Conservation (phyloP, 352 stramenopile genomes). For the Saprolegnia parasitica region DNA sequence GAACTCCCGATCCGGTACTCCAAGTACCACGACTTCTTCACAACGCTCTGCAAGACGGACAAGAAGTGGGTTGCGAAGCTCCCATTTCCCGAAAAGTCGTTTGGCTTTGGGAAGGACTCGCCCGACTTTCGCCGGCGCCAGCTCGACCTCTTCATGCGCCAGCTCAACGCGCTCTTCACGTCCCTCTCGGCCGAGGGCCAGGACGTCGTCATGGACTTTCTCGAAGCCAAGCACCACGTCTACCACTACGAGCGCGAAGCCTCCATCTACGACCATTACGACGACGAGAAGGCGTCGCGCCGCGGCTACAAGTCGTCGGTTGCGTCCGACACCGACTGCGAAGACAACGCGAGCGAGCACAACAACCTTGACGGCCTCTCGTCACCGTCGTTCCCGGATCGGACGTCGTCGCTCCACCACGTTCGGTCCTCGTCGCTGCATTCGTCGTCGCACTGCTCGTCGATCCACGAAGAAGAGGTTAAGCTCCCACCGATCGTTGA, state of each 20-base stretch:
- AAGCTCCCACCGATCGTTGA: not conserved
- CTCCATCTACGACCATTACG: slow-evolving; percentile 11
- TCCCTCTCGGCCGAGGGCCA: slow-evolving; percentile 1
- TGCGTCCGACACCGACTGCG: not conserved
- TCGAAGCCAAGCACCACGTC: slow-evolving; percentile 11
- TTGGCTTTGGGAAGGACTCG: slow-evolving; percentile 25
- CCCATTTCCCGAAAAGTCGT: slow-evolving; percentile 24
- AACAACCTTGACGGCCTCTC: not conserved
- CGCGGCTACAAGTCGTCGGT: slow-evolving; percentile 11
- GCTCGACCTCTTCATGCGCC: slow-evolving; percentile 22
- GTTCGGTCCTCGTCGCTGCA: not conserved
- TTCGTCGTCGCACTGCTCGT: slow-evolving; percentile 11
- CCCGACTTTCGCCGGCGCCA: slow-evolving; percentile 17
- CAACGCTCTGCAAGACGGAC: slow-evolving; percentile 17
- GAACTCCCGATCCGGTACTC: slow-evolving; percentile 24
- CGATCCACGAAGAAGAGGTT: slow-evolving; percentile 1
- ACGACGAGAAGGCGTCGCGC: slow-evolving; percentile 5
- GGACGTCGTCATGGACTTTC: slow-evolving; percentile 16
- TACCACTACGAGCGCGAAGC: slow-evolving; percentile 7
- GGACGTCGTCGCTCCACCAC: slow-evolving; percentile 4
- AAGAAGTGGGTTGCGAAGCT: slow-evolving; percentile 20
- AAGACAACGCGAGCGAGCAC: slow-evolving; percentile 5
- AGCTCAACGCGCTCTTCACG: slow-evolving; percentile 12
- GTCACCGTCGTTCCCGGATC: not conserved
- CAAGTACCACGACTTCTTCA: slow-evolving; percentile 21